Evolutionary conservation across 345 rosid genomes (phyloP).

Genomic region (Zanthoxylum bungeanum): DNA sequence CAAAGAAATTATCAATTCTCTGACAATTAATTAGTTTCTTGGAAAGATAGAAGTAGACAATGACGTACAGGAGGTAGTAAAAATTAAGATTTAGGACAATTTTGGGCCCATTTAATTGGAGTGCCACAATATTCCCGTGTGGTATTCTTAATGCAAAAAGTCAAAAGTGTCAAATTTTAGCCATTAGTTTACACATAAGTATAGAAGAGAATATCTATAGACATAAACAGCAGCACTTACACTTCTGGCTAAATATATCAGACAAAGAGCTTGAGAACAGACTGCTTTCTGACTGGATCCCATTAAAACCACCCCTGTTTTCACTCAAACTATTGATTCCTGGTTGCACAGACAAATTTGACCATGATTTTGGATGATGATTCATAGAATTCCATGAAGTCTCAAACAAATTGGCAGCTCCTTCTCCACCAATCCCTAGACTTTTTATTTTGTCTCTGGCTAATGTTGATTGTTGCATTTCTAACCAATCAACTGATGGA

Average conservation of each 20-base stretch:
- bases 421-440: constrained; percentile 29
- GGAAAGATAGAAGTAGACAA: too few relatives aligned
- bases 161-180: neutral
- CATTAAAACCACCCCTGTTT: constrained; percentile 34
- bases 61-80: neutral
- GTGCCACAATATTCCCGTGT: neutral
- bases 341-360: constrained; percentile 35
- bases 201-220: neutral
- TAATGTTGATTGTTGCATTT: constrained; percentile 23
- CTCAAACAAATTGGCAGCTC: constrained; percentile 36
- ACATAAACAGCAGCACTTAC: constrained; percentile 42
- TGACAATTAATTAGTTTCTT: neutral
- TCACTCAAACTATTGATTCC: constrained; percentile 31
- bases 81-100: neutral
- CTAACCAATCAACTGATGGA: constrained; percentile 20
- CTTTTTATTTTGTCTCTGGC: constrained; percentile 28
- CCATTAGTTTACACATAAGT: neutral
- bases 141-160: neutral
- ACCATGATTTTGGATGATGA: constrained; percentile 37
- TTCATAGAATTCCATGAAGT: constrained; percentile 40
- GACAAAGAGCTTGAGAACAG: constrained; percentile 92
- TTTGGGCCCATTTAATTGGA: constrained; percentile 6
- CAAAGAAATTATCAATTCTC: neutral
- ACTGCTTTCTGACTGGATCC: constrained; percentile 70
- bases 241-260: constrained; percentile 61